Evolutionary conservation across 2,329 filamentous ascomycete genomes (phyloP), one percentile per base, ranked within the genome.

Genomic region (Apiospora hydei): DNA sequence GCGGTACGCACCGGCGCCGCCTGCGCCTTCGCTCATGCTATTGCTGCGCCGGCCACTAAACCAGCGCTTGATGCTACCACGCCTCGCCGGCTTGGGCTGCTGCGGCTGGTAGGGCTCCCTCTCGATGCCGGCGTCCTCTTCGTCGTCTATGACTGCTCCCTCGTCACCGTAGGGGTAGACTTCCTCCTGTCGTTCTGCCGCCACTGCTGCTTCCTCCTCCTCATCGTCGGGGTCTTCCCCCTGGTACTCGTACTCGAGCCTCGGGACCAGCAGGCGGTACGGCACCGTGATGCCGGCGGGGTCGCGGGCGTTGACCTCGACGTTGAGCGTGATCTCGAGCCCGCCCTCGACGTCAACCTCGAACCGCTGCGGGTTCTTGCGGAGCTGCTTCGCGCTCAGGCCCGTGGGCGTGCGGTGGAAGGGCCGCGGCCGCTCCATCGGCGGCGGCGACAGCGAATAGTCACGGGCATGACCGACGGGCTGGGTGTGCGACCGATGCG

Each of bases 281-380:
- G 95, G 94, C 69, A 91, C 89, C 0, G 96, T 99, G 75, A 94
- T 94, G 18, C 96, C 97, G 0, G 93, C 88, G 0, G 96, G 96
- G 77, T 99, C 95, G 74, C 90, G 91, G 64, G 93, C 89, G 77
- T 92, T 95, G 73, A 98, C 90, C 83, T 99, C 96, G 74, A 98
- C 91, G 77, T 98, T 98, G 61, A 99, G 83, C 69, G 91, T 93
- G 47, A 99, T 92, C 75, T 98, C 95, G 13, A 99, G 85, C 0
- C 94, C 95, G 43, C 92, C 93, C 79, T 96, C 90, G 0, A 98
- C 86, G 78, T 98, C 91, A 72, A 98, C 89, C 13, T 89, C 87
- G 61, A 86, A 85, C 24, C 85, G 85, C 53, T 87, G 85, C 2
- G 85, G 81, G 72, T 82, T 84, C 74, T 88, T 87, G 77, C 86